Conservation (phyloP, 2,329 filamentous ascomycete species). For the Phyllosticta paracitricarpa region DNA sequence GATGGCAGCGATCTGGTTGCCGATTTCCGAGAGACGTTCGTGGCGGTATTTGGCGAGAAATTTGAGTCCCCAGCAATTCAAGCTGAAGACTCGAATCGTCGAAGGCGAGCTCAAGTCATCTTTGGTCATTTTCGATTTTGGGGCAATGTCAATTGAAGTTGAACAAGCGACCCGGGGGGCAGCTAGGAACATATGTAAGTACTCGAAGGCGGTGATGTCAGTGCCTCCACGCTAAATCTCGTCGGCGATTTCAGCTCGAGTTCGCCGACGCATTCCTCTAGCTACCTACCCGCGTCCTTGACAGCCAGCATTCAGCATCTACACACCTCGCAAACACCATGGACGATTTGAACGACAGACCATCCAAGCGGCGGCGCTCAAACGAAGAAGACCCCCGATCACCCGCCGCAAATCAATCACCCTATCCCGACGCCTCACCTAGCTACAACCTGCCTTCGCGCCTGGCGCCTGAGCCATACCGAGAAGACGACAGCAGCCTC, state of each 20-base stretch:
- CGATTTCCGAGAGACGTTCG: slow-evolving; percentile 75
- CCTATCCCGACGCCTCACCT: slow-evolving; percentile 19
- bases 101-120: background rate
- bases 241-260: background rate
- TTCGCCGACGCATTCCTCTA: background rate
- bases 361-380: slow-evolving; percentile 23
- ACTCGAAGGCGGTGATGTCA: slow-evolving; percentile 6
- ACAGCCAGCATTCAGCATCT: background rate
- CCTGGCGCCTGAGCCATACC: slow-evolving; percentile 22
- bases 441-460: slow-evolving; percentile 24
- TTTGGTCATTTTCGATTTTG: background rate
- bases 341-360: slow-evolving; percentile 12
- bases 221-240: background rate
- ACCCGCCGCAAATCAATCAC: slow-evolving; percentile 22
- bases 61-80: slow-evolving; percentile 97
- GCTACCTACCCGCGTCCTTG: background rate
- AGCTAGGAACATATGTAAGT: no score
- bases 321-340: background rate
- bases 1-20: slow-evolving; percentile 60
- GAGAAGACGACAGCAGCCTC: slow-evolving; percentile 15
- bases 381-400: slow-evolving; percentile 16
- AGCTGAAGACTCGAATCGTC: slow-evolving; percentile 62
- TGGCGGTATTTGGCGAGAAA: slow-evolving; percentile 69
- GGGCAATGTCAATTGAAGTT: background rate
- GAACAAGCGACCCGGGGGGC: background rate